Evolutionary conservation across 2,329 filamentous ascomycete genomes (phyloP).

Genomic region (Colletotrichum spinosum): DNA sequence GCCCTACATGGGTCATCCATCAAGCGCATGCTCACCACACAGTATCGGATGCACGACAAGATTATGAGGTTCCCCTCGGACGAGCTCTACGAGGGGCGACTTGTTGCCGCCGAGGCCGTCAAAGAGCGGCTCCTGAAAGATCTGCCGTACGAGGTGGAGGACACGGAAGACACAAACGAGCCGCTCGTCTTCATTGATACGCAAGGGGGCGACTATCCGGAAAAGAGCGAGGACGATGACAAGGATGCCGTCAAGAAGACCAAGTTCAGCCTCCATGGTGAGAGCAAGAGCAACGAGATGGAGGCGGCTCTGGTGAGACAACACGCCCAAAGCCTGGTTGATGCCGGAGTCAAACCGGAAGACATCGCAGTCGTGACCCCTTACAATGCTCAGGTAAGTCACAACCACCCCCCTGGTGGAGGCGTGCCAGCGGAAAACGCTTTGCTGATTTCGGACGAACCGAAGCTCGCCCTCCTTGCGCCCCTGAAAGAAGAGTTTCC

Average conservation of each 20-base stretch:
- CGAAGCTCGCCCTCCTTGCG: slow-evolving; percentile 80
- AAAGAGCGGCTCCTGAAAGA: slow-evolving; percentile 80
- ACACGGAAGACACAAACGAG: slow-evolving; percentile 88
- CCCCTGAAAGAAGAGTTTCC: slow-evolving; percentile 84
- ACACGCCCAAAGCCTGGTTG: slow-evolving; percentile 82
- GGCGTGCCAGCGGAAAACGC: slow-evolving; percentile 4
- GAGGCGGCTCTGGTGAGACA: slow-evolving; percentile 84
- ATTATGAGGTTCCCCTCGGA: slow-evolving; percentile 97
- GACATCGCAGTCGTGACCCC: slow-evolving; percentile 96
- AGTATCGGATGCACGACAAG: slow-evolving; percentile 97
- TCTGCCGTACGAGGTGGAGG: slow-evolving; percentile 80
- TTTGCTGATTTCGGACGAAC: slow-evolving; percentile 40
- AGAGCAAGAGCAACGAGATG: slow-evolving; percentile 91
- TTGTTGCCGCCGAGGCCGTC: slow-evolving; percentile 85
- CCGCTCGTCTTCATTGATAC: slow-evolving; percentile 96
- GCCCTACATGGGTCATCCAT: slow-evolving; percentile 83
- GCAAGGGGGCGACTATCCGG: slow-evolving; percentile 91
- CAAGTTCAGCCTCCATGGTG: slow-evolving; percentile 58
- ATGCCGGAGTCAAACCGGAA: slow-evolving; percentile 81
- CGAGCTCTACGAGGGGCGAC: slow-evolving; percentile 84
- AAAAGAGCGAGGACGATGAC: slow-evolving; percentile 81
- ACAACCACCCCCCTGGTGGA: neutral
- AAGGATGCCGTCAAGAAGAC: slow-evolving; percentile 57
- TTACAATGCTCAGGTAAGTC: slow-evolving; percentile 88
- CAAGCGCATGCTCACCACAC: slow-evolving; percentile 95